A percentile compares a stretch with the other conserved stretches of the same genome.
Conservation (phyloP, 164 flowering plant species). For the Sextonia rubra region DNA sequence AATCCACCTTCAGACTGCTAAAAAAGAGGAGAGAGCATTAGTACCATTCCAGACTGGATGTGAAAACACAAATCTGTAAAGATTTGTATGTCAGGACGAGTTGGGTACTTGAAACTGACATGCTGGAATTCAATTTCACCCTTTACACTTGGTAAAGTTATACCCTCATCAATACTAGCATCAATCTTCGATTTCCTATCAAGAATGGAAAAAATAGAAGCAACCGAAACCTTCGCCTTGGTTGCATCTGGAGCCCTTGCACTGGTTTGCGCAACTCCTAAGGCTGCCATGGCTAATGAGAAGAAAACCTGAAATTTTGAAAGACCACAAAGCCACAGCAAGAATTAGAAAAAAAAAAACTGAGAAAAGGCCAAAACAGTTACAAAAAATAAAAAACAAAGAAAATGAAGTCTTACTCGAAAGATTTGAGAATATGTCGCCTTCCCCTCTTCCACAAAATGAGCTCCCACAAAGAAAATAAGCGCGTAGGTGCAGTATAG, state of each 20-base stretch:
- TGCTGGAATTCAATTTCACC: conserved; percentile 43
- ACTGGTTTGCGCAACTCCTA: conserved; percentile 44
- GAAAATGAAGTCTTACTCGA: neutral
- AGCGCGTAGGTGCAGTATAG: conserved; percentile 12
- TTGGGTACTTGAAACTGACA: conserved; percentile 49
- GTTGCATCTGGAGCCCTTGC: conserved; percentile 31
- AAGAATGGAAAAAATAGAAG: conserved; percentile 42
- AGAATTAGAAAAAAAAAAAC: neutral
- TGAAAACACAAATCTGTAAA: conserved; percentile 37
- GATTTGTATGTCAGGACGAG: conserved; percentile 39
- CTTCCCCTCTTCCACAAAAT: conserved; percentile 12
- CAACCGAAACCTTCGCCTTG: conserved; percentile 38
- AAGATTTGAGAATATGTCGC: conserved; percentile 13
- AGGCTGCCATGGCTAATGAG: conserved; percentile 48
- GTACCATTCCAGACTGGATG: conserved; percentile 44
- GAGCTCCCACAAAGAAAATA: conserved; percentile 15
- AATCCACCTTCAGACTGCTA: neutral
- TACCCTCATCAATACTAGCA: conserved; percentile 39
- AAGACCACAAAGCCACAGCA: neutral
- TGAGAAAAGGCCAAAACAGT: no score
- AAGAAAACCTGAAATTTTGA: conserved; percentile 51
- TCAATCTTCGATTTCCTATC: conserved; percentile 43
- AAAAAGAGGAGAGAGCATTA: neutral
- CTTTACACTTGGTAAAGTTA: conserved; percentile 26
- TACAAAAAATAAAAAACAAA: neutral